Base-by-base conservation (phyloP, 108 stramenopile species). In the Bacterosira constricta region DNA sequence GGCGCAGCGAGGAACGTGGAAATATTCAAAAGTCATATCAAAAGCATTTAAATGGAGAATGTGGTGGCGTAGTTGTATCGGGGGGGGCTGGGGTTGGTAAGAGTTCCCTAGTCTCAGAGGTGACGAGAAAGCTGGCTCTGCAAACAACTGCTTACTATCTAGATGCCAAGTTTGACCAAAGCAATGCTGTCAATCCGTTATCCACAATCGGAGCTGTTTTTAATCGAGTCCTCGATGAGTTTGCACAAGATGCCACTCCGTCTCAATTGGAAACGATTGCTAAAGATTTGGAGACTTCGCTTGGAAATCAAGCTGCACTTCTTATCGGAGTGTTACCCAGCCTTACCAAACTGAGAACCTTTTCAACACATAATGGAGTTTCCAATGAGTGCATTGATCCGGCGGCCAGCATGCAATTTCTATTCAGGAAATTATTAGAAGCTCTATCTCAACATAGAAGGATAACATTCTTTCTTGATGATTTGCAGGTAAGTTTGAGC, bases 11-110 rank as follows among this genome's bases (percentile, higher is more conserved):
- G 27, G 74, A 75, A 17, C 31, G 51, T 32, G 30, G 31, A n/a
- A 20, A 20, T 15, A 4, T 75, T 0, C 29, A 71, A 29, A 27
- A 63, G n/a, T 63, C 61, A 8, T 75, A 70, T 23, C 13, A 70
- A 25, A 11, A 30, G n/a, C 37, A 47, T 8, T 3, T 49, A 2
- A 4, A 32, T 17, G 21, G 17, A 37, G 26, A 34, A 39, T 35
- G 60, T 17, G 29, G 20, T 18, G 70, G 69, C 31, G 62, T 71
- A 12, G 8, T 75, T 0, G 52, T 75, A 9, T 23, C 29, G 9
- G 74, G 74, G 8, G 47, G 34, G 1, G 60, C 69, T 2, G 74
- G 74, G 4, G 70, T 63, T 29, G 74, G 74, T 7, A 75, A 75
- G 25, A 63, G 69, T n/a, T 26, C n/a, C 37, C 63, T 75, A 7